Evolutionary conservation across 202 grass and related monocot species (phyloP).

Genomic region (Hordeum pubiflorum): DNA sequence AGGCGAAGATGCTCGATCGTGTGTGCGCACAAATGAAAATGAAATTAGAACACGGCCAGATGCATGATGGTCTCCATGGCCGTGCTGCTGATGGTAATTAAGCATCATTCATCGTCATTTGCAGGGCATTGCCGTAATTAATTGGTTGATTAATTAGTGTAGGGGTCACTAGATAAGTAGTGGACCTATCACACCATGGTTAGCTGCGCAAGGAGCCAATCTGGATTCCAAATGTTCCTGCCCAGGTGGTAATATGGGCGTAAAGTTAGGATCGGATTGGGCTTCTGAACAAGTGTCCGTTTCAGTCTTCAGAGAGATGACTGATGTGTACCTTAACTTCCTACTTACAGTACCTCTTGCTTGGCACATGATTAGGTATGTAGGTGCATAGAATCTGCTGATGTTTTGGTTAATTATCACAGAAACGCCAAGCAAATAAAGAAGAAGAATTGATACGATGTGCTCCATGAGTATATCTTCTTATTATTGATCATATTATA

Average conservation of each 20-base stretch:
- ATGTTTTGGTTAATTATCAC: not conserved
- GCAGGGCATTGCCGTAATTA: not conserved
- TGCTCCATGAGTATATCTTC: not conserved
- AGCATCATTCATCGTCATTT: slow-evolving; percentile 3
- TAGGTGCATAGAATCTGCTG: not conserved
- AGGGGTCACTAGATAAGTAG: not conserved
- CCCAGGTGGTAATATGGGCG: not conserved
- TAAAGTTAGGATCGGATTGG: not conserved
- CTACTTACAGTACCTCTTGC: not conserved
- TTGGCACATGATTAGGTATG: not conserved
- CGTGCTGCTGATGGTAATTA: slow-evolving; percentile 2
- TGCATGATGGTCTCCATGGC: slow-evolving; percentile 2
- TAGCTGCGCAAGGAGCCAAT: not conserved
- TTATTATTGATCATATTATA: not conserved
- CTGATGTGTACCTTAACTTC: not conserved
- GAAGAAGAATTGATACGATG: not conserved
- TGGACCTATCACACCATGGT: not conserved
- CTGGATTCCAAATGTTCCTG: slow-evolving; percentile 28
- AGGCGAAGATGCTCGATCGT: slow-evolving; percentile 22
- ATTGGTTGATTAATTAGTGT: not conserved
- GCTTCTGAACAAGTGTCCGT: not conserved
- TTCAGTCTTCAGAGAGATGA: not conserved
- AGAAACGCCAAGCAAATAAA: not conserved
- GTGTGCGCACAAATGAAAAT: not conserved
- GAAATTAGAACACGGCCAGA: not conserved